Conservation (phyloP, 2,329 filamentous ascomycete species). For the Chaetomiaceae sp. region DNA sequence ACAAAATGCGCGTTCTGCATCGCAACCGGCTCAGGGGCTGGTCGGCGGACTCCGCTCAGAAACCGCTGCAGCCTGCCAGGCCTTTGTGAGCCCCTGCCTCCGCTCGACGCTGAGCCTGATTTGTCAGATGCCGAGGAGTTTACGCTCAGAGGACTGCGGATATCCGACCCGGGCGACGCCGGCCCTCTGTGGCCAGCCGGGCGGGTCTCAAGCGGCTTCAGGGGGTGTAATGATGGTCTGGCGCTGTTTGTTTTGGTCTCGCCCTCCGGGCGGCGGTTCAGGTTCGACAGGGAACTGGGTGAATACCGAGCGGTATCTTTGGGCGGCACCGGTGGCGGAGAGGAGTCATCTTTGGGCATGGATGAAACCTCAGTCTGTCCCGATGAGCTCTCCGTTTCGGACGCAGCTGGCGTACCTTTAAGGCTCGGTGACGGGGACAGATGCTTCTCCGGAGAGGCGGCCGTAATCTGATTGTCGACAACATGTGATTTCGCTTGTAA, state of each 20-base stretch:
- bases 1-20: slow-evolving; percentile 33
- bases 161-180: slow-evolving; percentile 25
- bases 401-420: not conserved
- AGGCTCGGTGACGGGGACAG: not conserved
- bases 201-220: slow-evolving; percentile 23
- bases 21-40: slow-evolving; percentile 28
- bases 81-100: slow-evolving; percentile 34
- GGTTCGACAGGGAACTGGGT: slow-evolving; percentile 10
- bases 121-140: slow-evolving; percentile 28
- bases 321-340: slow-evolving; percentile 35
- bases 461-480: slow-evolving; percentile 25
- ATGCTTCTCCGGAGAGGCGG: not conserved
- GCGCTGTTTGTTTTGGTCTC: slow-evolving; percentile 5
- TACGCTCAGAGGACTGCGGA: slow-evolving; percentile 29
- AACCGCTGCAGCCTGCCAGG: slow-evolving; percentile 39
- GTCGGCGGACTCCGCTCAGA: slow-evolving; percentile 33
- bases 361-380: slow-evolving; percentile 3
- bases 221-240: slow-evolving; percentile 21
- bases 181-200: slow-evolving; percentile 17
- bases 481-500: slow-evolving; percentile 36
- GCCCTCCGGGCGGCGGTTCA: slow-evolving; percentile 8
- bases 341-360: slow-evolving; percentile 22
- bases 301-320: slow-evolving; percentile 30
- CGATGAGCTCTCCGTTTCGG: not conserved
- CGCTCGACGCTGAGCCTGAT: slow-evolving; percentile 33